These are phyloP conservation scores for Nemania sp. DNA, from an alignment of 2,329 filamentous ascomycete genomes.

Conservation along the genomic window DNA sequence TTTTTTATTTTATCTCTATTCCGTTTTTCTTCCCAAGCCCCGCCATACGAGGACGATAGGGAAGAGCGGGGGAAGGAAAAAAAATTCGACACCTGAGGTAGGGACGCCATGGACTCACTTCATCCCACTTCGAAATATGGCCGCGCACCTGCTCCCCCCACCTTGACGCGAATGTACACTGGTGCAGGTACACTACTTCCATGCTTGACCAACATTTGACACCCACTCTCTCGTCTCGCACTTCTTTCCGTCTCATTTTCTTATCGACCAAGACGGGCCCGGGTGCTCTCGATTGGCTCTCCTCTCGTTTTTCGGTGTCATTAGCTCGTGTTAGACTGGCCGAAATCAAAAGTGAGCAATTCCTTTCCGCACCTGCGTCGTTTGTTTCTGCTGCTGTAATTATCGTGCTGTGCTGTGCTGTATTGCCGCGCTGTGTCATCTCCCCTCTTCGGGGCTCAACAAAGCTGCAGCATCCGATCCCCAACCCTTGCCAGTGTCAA, in stretches of 20 bases:
- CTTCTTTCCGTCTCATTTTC: background rate
- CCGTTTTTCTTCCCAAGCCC: conserved; percentile 4
- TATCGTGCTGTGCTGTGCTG: too few species aligned
- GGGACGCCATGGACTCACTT: conserved; percentile 6
- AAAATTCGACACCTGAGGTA: conserved; percentile 10
- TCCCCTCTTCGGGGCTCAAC: conserved; percentile 4
- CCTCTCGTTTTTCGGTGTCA: conserved; percentile 11
- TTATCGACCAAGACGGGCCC: conserved; percentile 16
- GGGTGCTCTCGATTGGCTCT: conserved; percentile 13
- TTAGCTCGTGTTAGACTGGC: conserved; percentile 11
- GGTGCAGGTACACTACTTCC: background rate
- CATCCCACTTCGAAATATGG: conserved; percentile 19
- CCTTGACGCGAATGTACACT: background rate
- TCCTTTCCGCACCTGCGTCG: conserved; percentile 6
- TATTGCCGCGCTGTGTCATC: too few species aligned
- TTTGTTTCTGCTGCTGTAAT: too few species aligned
- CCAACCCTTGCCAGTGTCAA: conserved; percentile 21
- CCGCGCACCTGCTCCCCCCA: conserved; percentile 16
- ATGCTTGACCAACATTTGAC: conserved; percentile 14
- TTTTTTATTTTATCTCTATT: background rate
- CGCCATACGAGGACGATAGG: conserved; percentile 23
- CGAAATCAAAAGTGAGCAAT: background rate
- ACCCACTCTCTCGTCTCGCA: conserved; percentile 13
- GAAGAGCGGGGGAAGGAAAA: conserved; percentile 17
- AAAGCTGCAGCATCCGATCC: conserved; percentile 13